These are phyloP conservation scores for Coffea humblotiana DNA, from an alignment of 305 asterid species.

Conservation along the genomic window DNA sequence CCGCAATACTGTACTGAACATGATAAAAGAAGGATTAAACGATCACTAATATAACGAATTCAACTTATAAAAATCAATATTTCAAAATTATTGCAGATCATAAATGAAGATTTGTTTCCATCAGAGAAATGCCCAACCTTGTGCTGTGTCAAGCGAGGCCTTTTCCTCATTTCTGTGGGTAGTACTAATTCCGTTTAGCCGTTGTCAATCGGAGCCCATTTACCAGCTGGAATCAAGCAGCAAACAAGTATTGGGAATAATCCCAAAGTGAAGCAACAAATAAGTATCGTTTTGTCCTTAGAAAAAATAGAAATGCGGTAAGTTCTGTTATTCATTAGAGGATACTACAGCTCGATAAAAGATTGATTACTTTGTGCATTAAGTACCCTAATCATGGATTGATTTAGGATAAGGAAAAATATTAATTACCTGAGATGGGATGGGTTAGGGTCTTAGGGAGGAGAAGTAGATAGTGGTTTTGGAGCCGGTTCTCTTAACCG, in stretches of 20 bases:
- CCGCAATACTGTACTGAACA: not conserved
- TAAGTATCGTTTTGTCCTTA: not conserved
- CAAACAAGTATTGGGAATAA: not conserved
- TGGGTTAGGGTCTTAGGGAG: not conserved
- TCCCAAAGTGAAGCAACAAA: not conserved
- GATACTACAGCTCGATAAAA: not conserved
- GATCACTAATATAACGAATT: not conserved
- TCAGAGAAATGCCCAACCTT: conserved; percentile 1
- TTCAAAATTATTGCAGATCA: not conserved
- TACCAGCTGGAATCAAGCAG: not conserved
- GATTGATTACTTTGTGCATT: not conserved
- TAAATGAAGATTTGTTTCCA: not conserved
- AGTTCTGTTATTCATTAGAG: too few relatives aligned
- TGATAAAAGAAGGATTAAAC: not conserved
- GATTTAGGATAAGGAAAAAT: not conserved
- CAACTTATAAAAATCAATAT: not conserved
- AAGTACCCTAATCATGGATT: not conserved
- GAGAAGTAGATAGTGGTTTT: not conserved
- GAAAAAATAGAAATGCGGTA: not conserved
- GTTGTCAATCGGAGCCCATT: not conserved
- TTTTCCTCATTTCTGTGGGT: conserved; percentile 5
- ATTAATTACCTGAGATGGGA: not conserved
- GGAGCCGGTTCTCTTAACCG: not conserved
- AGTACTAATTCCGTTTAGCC: not conserved
- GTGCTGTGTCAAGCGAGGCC: not conserved